These are phyloP conservation scores for Thymus quinquecostatus DNA, from an alignment of 257 asterid species.

Conservation along the genomic window DNA sequence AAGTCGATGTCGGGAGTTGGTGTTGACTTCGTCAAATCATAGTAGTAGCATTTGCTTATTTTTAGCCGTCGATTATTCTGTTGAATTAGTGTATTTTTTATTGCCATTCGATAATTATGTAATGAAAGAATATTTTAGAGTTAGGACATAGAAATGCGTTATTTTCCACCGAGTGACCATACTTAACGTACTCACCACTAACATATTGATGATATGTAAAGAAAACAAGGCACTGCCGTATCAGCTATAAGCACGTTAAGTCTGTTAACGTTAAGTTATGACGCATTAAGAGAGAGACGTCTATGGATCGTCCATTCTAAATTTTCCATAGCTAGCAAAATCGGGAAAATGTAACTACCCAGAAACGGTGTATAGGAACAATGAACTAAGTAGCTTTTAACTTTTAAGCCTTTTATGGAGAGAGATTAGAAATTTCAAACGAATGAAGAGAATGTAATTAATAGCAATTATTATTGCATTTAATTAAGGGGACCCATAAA, in stretches of 20 bases:
- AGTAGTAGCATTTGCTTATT: too few relatives aligned
- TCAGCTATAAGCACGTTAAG: too few relatives aligned
- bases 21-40: conserved; percentile 10
- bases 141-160: too few relatives aligned
- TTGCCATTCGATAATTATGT: too few relatives aligned
- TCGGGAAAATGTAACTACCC: not conserved
- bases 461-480: not conserved
- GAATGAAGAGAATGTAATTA: not conserved
- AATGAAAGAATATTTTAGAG: too few relatives aligned
- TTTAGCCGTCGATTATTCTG: too few relatives aligned
- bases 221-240: too few relatives aligned
- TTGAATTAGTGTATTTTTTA: too few relatives aligned
- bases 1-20: not conserved
- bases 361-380: not conserved
- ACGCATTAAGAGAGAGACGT: not conserved
- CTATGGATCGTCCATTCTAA: not conserved
- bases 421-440: not conserved
- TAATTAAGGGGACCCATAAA: conserved; percentile 4
- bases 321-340: not conserved
- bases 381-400: not conserved
- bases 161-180: too few relatives aligned
- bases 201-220: too few relatives aligned
- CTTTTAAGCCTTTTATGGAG: not conserved
- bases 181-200: too few relatives aligned
- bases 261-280: too few relatives aligned